Evolutionary conservation across 2,329 filamentous ascomycete genomes (phyloP), one percentile per base, ranked within the genome.

Genomic region (Allantophomopsis lycopodina): DNA sequence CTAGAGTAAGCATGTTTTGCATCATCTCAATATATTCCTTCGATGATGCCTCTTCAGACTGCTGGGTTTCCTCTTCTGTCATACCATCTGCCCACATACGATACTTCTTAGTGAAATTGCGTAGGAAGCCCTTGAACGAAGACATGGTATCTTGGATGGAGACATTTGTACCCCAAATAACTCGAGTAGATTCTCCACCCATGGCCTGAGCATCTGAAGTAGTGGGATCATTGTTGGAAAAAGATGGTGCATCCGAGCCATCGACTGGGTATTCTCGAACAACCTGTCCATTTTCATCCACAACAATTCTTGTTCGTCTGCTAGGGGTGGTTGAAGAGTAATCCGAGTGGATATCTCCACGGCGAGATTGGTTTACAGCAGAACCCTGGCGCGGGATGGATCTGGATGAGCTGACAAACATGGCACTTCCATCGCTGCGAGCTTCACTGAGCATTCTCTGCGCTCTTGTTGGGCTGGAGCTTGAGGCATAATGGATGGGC

Each of bases 161-260:
- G 37, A 98, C 84, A 32, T 94, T 96, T 34, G 91, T 98, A 58
- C 91, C 91, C 91, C 91, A 98, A 47, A 98, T 89, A 42, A 93
- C 76, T 49, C 82, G 78, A 41, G 81, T 80, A 32, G 83, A 84
- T 42, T 76, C 76, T 2, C 88, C 91, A 32, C 87, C 89, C 32
- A 95, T 73, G 1, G 71, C 75, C 54, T 95, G 83, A 1, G 91
- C 91, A 58, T 98, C 91, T 2, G 89, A 95, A 6, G 88, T 95
- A 46, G 81, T 82, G 1, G 86, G 86, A 48, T 94, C 71, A 48
- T 71, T 60, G 54, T 76, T 76, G 30, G 67, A 65, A 49, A 76
- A 79, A 0, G 75, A 74, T 16, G 70, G 65, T 1, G 72, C 70
- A 48, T 79, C 76, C 0, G 74, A 79, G 42, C 66, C 64, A 15